Evolutionary conservation across 352 stramenopile genomes (phyloP).

Genomic region (Globisporangium yorkense): DNA sequence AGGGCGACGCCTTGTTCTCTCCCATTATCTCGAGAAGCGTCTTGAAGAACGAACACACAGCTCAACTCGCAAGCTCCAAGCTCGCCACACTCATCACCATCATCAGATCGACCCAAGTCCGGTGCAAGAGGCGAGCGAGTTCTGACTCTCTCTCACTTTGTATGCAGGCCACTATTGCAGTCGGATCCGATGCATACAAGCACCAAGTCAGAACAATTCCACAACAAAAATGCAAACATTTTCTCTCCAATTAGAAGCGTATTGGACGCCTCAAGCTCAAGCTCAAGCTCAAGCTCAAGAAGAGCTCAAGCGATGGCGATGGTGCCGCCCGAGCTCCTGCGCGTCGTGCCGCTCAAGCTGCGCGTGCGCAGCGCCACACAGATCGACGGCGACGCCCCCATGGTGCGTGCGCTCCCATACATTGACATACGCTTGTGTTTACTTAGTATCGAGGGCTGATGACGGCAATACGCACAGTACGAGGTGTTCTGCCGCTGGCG

Average conservation of each 20-base stretch:
- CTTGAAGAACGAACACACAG: no score
- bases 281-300: neutral
- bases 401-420: slow-evolving; percentile 25
- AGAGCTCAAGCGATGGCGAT: slow-evolving; percentile 1
- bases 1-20: no score
- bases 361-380: slow-evolving; percentile 58
- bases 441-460: neutral
- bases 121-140: neutral
- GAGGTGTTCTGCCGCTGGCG: slow-evolving; percentile 50
- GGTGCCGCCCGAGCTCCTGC: slow-evolving; percentile 15
- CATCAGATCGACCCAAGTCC: neutral
- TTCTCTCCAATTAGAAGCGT: neutral
- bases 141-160: neutral
- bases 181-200: neutral
- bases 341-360: slow-evolving; percentile 41
- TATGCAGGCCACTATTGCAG: neutral
- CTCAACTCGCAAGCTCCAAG: no score
- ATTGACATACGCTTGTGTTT: neutral
- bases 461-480: slow-evolving; percentile 20
- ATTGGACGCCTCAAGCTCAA: neutral
- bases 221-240: neutral
- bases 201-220: neutral
- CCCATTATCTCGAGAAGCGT: no score
- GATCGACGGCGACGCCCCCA: slow-evolving; percentile 36
- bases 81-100: no score